These are phyloP conservation scores for Xylaria sp. DNA, from an alignment of 2,329 filamentous ascomycete species.

Conservation along the genomic window DNA sequence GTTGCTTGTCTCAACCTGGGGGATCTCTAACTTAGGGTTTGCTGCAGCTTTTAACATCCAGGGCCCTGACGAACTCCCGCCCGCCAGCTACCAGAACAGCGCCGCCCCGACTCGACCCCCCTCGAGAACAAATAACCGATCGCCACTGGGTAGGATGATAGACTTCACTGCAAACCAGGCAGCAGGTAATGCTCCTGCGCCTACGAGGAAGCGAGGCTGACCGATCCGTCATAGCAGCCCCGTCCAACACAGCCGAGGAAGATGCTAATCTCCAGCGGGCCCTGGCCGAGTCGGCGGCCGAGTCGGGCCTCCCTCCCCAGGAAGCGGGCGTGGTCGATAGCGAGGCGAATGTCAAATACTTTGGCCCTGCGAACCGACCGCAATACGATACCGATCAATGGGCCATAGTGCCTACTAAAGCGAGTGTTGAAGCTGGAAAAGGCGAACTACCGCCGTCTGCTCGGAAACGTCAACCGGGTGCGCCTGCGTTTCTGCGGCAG, in stretches of 20 bases:
- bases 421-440: conserved; percentile 32
- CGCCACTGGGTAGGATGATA: conserved; percentile 56
- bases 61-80: conserved; percentile 50
- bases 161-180: conserved; percentile 50
- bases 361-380: conserved; percentile 61
- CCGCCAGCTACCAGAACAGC: conserved; percentile 44
- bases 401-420: conserved; percentile 56
- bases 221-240: conserved; percentile 39
- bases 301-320: conserved; percentile 53
- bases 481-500: conserved; percentile 56
- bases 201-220: conserved; percentile 27
- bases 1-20: background rate
- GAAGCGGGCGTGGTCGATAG: conserved; percentile 53
- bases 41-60: conserved; percentile 59
- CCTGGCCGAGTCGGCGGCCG: conserved; percentile 57
- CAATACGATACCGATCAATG: conserved; percentile 60
- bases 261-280: conserved; percentile 61
- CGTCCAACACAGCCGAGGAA: conserved; percentile 46
- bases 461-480: conserved; percentile 46
- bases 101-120: conserved; percentile 63
- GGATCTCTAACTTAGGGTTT: conserved; percentile 15
- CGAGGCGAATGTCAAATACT: conserved; percentile 47
- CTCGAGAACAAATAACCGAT: conserved; percentile 60
- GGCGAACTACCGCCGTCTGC: conserved; percentile 46
- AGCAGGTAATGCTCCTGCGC: conserved; percentile 42